phyloP scores from a whole-genome alignment of 83 land plant species.

The Thuja plicata region DNA sequence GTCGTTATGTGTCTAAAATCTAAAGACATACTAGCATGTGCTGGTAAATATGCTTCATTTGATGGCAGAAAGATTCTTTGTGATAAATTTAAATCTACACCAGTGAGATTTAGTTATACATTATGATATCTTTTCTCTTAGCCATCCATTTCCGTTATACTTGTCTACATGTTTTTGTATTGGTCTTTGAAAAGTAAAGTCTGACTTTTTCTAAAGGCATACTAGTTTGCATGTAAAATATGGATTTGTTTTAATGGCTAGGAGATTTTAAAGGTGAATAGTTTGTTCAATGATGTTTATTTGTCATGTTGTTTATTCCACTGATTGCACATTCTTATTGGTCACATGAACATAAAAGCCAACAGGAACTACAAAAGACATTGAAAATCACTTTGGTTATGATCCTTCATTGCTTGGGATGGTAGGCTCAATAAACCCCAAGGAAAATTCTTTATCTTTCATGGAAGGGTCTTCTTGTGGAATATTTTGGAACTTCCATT shows the following conservation, averaged over 20 bases:
- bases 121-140: not conserved
- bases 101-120: not conserved
- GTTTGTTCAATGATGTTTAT: not conserved
- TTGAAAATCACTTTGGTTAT: constrained; percentile 80
- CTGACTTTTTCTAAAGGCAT: not conserved
- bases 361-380: constrained; percentile 77
- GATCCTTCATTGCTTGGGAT: constrained; percentile 72
- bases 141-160: not conserved
- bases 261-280: not conserved
- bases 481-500: not conserved
- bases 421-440: constrained; percentile 35
- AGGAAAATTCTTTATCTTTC: not conserved
- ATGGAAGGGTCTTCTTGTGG: no score
- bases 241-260: not conserved
- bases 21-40: no score
- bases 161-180: not conserved
- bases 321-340: not conserved
- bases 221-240: not conserved
- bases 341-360: constrained; percentile 81
- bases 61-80: no score
- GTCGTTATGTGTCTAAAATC: no score
- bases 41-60: not conserved
- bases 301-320: not conserved
- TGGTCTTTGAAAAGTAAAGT: not conserved
- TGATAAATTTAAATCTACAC: no score